Evolutionary conservation across 208 protist genomes (phyloP).

Genomic region (Strigomonas galati): DNA sequence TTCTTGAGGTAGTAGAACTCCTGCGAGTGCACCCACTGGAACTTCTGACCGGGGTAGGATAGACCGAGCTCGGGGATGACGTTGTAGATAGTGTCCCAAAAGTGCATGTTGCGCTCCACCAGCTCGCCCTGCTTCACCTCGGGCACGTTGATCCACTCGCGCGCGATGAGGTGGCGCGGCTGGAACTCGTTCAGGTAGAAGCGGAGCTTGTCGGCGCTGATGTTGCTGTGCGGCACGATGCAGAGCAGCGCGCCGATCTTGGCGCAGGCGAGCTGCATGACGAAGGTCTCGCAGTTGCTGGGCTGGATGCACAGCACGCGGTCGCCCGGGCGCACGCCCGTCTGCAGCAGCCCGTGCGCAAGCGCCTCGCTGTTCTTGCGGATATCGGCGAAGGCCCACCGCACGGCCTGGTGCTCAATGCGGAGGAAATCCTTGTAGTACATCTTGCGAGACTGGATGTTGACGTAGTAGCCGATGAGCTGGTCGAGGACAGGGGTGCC

Average conservation of each 20-base stretch:
- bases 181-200: slow-evolving; percentile 93
- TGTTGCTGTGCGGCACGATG: slow-evolving; percentile 74
- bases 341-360: slow-evolving; percentile 87
- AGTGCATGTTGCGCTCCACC: slow-evolving; percentile 91
- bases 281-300: slow-evolving; percentile 90
- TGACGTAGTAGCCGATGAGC: slow-evolving; percentile 91
- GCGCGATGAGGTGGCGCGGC: slow-evolving; percentile 77
- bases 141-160: slow-evolving; percentile 87
- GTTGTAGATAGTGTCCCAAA: slow-evolving; percentile 92
- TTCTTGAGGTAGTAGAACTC: slow-evolving; percentile 93
- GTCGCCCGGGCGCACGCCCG: slow-evolving; percentile 81
- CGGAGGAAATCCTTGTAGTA: slow-evolving; percentile 93
- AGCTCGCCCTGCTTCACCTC: slow-evolving; percentile 81
- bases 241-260: slow-evolving; percentile 85
- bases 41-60: slow-evolving; percentile 88
- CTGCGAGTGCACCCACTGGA: slow-evolving; percentile 91
- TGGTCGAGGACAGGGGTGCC: slow-evolving; percentile 79
- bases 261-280: slow-evolving; percentile 86
- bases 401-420: slow-evolving; percentile 91
- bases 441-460: slow-evolving; percentile 93
- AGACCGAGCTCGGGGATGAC: slow-evolving; percentile 91
- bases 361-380: slow-evolving; percentile 93
- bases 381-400: slow-evolving; percentile 91
- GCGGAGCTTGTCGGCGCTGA: slow-evolving; percentile 87
- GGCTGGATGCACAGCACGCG: slow-evolving; percentile 86